Conservation (phyloP, 176 grass and related monocot species). For the Ensete ventricosum region DNA sequence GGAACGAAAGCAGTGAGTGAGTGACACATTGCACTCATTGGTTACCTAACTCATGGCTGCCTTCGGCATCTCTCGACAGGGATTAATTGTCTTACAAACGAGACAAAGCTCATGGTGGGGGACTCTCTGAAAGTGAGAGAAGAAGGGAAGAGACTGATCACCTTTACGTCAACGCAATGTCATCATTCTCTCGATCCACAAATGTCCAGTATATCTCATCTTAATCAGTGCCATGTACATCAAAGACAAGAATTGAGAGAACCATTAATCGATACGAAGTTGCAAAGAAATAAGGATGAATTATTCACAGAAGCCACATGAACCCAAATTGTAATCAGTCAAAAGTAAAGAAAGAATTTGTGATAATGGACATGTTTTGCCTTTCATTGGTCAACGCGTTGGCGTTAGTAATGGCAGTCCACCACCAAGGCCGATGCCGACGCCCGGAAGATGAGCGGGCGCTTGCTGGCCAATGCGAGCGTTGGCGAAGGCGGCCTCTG, state of each 20-base stretch:
- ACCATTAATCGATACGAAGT: background rate
- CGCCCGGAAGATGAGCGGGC: slow-evolving; percentile 2
- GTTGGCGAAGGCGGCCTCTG: background rate
- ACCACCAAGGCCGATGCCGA: slow-evolving; percentile 7
- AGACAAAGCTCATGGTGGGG: slow-evolving; percentile 9
- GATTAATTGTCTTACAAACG: slow-evolving; percentile 8
- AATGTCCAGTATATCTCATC: background rate
- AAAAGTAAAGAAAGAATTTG: background rate
- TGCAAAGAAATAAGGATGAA: background rate
- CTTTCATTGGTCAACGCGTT: background rate
- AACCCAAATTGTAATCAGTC: background rate
- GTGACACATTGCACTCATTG: background rate
- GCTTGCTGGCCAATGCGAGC: slow-evolving; percentile 7
- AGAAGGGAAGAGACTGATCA: background rate
- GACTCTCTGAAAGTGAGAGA: slow-evolving; percentile 7
- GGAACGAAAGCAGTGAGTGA: background rate
- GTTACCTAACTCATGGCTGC: background rate
- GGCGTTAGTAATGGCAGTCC: slow-evolving; percentile 13
- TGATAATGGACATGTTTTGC: slow-evolving; percentile 3
- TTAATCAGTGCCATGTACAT: too few species aligned
- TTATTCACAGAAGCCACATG: background rate
- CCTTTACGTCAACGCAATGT: slow-evolving; percentile 26
- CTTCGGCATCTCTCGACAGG: background rate
- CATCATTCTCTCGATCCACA: background rate
- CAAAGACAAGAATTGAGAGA: too few species aligned